Conservation (phyloP, 805 yeast species). For the Candida stauntonica region DNA sequence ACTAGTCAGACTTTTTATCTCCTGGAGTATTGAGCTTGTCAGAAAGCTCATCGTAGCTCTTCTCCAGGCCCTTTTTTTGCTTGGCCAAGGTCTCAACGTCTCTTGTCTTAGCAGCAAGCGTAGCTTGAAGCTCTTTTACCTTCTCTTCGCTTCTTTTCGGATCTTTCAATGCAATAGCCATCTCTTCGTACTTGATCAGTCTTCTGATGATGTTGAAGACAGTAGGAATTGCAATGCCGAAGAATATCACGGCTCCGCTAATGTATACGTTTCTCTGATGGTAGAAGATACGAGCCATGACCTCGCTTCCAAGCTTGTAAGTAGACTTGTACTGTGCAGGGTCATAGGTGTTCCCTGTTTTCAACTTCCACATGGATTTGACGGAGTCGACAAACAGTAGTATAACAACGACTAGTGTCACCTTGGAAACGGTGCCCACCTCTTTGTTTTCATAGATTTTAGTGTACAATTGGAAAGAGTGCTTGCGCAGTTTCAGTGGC, state of each 20-base stretch:
- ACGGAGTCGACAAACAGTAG: constrained; percentile 53
- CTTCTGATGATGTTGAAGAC: constrained; percentile 49
- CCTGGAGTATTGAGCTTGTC: constrained; percentile 21
- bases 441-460: constrained; percentile 35
- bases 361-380: constrained; percentile 36
- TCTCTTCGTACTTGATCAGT: constrained; percentile 44
- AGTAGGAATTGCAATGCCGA: constrained; percentile 49
- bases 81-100: constrained; percentile 44
- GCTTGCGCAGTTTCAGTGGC: constrained; percentile 43
- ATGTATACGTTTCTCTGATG: constrained; percentile 60
- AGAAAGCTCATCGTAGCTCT: constrained; percentile 41
- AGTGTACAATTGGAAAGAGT: constrained; percentile 36
- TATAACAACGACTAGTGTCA: constrained; percentile 39
- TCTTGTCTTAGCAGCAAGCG: constrained; percentile 36
- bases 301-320: constrained; percentile 39
- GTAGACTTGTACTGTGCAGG: constrained; percentile 17
- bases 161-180: constrained; percentile 21
- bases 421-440: constrained; percentile 40
- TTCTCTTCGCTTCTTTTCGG: constrained; percentile 14
- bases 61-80: constrained; percentile 50
- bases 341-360: constrained; percentile 28
- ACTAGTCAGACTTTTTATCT: constrained; percentile 22
- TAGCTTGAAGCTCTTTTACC: constrained; percentile 31
- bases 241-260: constrained; percentile 58
- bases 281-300: constrained; percentile 55